Evolutionary conservation across 2,329 filamentous ascomycete species (phyloP), one percentile per base, ranked within the genome.

Genomic region (Myriosclerotinia duriaeana): DNA sequence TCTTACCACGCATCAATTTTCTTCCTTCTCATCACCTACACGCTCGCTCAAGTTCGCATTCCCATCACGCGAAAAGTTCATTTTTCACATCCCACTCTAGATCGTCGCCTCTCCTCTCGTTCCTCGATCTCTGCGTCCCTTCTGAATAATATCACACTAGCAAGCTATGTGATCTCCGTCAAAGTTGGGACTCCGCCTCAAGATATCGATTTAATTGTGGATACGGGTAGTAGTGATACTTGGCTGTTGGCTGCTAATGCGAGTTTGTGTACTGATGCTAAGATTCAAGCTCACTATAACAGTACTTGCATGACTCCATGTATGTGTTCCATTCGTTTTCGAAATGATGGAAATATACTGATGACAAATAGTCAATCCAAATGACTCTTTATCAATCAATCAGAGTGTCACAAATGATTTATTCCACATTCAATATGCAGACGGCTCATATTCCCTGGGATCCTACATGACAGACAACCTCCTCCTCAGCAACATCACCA

Each of bases 151-250:
- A 72, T 85, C 69, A 84, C 83, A 0, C 83, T 80, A 54, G 83
- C 82, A 56, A 83, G 81, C 22, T 75, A 75, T 63, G 65, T 71
- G 22, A 81, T 82, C 48, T 78, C 83, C 48, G 80, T 88, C 54
- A 76, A 78, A 30, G 76, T 89, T 56, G 86, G 86, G 66, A 86
- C 84, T 0, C 86, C 86, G 0, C 77, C 80, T 0, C 86, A 89
- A 74, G 75, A 76, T 5, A 75, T 87, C 52, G 80, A 77, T 63
- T 78, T 89, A 71, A 78, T 83, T 53, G 78, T 88, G 68, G 86
- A 88, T 74, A 88, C 86, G 12, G 86, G 86, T 20, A 87, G 84
- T 73, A 86, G 83, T 71, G 86, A 88, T 72, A 82, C 85, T 2
- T 89, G 86, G 85, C 75, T 87, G 5, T 42, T 75, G 15, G 63